These are phyloP conservation scores for Tephrocybe sp. DNA, from an alignment of 768 basidiomycete species.

Conservation along the genomic window DNA sequence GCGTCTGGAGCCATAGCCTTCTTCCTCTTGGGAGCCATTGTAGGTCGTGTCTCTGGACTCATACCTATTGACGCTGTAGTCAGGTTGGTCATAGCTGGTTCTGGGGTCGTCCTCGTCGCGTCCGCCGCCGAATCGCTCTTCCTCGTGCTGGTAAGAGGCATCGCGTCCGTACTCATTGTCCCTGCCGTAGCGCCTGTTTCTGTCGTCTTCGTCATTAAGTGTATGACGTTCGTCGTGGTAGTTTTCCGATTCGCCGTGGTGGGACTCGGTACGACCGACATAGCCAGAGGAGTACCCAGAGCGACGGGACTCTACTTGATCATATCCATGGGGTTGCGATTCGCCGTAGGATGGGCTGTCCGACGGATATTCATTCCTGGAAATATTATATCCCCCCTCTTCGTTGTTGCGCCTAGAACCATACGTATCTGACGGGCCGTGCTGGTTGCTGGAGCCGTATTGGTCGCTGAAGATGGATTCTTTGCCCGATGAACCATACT, in stretches of 20 bases:
- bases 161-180: not conserved
- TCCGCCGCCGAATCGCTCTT: not conserved
- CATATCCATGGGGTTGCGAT: conserved; percentile 2
- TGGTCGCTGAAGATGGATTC: not conserved
- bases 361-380: conserved; percentile 7
- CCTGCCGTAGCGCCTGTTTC: not conserved
- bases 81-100: not conserved
- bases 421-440: conserved; percentile 3
- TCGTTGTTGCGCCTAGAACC: not conserved
- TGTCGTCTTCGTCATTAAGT: no score
- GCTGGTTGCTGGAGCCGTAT: conserved; percentile 1
- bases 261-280: not conserved
- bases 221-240: no score
- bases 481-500: conserved; percentile 4
- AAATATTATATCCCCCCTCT: no score
- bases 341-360: not conserved
- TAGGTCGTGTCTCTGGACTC: conserved; percentile 11
- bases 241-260: conserved; percentile 6
- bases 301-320: conserved; percentile 4
- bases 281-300: conserved; percentile 8
- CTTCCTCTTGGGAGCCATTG: not conserved
- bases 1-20: conserved; percentile 8
- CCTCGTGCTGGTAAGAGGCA: not conserved
- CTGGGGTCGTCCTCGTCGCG: not conserved
- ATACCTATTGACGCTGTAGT: conserved; percentile 5